These are phyloP conservation scores for Kickxella alabastrina DNA, from an alignment of 192 early-diverging fungal genomes.

Conservation along the genomic window DNA sequence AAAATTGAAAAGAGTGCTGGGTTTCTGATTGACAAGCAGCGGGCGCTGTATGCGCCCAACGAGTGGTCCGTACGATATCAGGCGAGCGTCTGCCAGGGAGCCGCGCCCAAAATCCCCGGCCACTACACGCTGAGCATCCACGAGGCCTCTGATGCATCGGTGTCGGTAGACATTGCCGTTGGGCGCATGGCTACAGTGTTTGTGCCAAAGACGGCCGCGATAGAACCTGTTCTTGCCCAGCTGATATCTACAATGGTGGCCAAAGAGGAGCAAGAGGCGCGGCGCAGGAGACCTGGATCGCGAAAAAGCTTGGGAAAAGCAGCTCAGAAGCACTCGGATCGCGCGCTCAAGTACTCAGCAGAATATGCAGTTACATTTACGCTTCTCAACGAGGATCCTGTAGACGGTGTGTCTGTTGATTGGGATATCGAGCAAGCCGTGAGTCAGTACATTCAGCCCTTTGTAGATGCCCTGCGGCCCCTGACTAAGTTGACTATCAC, in stretches of 20 bases:
- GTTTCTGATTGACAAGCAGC: slow-evolving; percentile 12
- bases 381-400: slow-evolving; percentile 79
- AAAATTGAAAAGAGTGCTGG: slow-evolving; percentile 5
- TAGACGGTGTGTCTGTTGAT: slow-evolving; percentile 53
- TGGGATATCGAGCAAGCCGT: slow-evolving; percentile 84
- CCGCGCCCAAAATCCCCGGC: slow-evolving; percentile 20
- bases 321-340: slow-evolving; percentile 17
- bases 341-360: slow-evolving; percentile 79
- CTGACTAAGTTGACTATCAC: slow-evolving; percentile 74
- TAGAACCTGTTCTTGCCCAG: slow-evolving; percentile 2
- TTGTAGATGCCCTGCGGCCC: slow-evolving; percentile 63
- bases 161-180: slow-evolving; percentile 1
- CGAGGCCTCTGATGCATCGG: neutral
- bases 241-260: slow-evolving; percentile 11
- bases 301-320: neutral
- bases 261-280: slow-evolving; percentile 23
- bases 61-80: slow-evolving; percentile 25
- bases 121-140: slow-evolving; percentile 31
- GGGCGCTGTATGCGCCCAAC: slow-evolving; percentile 1
- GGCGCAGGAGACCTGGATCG: neutral
- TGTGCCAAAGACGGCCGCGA: neutral
- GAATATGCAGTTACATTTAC: slow-evolving; percentile 84
- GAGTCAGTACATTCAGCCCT: slow-evolving; percentile 62
- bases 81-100: neutral
- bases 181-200: slow-evolving; percentile 7